Evolutionary conservation across 768 basidiomycete genomes (phyloP).

Genomic region (Asterophora parasitica): DNA sequence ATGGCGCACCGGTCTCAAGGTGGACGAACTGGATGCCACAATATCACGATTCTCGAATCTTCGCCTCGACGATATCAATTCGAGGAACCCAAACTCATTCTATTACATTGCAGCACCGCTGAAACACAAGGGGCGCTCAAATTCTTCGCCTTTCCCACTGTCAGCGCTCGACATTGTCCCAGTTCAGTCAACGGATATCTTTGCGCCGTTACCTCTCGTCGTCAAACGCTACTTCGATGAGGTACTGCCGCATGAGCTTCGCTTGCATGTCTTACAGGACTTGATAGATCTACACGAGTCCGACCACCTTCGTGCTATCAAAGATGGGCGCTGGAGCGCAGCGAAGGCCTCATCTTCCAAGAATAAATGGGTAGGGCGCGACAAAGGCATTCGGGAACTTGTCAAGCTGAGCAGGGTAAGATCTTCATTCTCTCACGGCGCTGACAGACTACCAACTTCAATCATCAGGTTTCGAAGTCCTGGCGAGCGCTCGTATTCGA

Average conservation of each 20-base stretch:
- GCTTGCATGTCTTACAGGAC: conserved; percentile 50
- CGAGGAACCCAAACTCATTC: background rate
- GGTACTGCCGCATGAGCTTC: conserved; percentile 66
- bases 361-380: conserved; percentile 70
- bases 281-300: conserved; percentile 55
- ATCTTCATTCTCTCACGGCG: conserved; percentile 8
- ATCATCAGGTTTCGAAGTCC: conserved; percentile 61
- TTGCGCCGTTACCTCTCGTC: conserved; percentile 44
- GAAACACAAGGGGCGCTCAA: conserved; percentile 52
- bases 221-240: conserved; percentile 65
- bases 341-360: conserved; percentile 55
- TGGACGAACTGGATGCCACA: conserved; percentile 19
- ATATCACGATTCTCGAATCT: conserved; percentile 9
- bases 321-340: conserved; percentile 53
- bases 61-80: conserved; percentile 5
- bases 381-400: conserved; percentile 71
- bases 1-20: conserved; percentile 36
- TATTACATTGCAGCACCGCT: conserved; percentile 17
- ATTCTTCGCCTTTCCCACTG: conserved; percentile 60
- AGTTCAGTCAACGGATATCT: conserved; percentile 41
- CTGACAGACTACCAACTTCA: background rate
- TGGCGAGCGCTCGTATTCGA: conserved; percentile 79
- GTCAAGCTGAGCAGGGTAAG: conserved; percentile 76
- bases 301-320: conserved; percentile 45
- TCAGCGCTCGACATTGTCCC: conserved; percentile 60